These are phyloP conservation scores for Penicillium crystallinum DNA, from an alignment of 495 filamentous ascomycete genomes.

Conservation along the genomic window DNA sequence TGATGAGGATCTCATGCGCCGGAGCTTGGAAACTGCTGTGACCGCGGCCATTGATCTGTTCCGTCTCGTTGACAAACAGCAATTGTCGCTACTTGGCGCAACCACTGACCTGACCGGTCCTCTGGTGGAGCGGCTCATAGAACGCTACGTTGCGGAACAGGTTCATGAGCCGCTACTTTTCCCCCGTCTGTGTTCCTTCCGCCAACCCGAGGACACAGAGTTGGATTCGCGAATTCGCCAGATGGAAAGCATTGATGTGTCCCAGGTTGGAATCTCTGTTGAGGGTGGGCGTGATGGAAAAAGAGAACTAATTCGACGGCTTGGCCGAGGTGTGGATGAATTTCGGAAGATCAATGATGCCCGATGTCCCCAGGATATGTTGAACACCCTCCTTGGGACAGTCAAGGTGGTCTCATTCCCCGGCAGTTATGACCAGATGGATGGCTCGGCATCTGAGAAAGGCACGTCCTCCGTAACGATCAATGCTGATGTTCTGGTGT, in stretches of 20 bases:
- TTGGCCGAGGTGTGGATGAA: conserved; percentile 76
- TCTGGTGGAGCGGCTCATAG: conserved; percentile 86
- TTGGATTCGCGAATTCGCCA: conserved; percentile 83
- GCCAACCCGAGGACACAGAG: conserved; percentile 79
- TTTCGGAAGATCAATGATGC: conserved; percentile 83
- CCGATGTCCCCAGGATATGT: conserved; percentile 90
- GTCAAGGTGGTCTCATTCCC: conserved; percentile 72
- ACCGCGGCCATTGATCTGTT: conserved; percentile 94
- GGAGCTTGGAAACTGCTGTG: conserved; percentile 82
- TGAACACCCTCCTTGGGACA: conserved; percentile 79
- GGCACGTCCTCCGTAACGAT: conserved; percentile 63
- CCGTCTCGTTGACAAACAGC: conserved; percentile 90
- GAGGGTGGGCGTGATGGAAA: conserved; percentile 67
- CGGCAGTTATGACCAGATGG: conserved; percentile 32
- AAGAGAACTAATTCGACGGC: conserved; percentile 62
- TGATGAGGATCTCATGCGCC: conserved; percentile 82
- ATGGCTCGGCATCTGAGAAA: conserved; percentile 51
- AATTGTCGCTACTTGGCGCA: conserved; percentile 83
- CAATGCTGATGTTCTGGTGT: conserved; percentile 94
- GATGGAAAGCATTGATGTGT: conserved; percentile 91
- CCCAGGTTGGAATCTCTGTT: conserved; percentile 83
- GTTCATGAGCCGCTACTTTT: conserved; percentile 83
- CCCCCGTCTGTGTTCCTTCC: conserved; percentile 72
- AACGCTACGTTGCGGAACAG: conserved; percentile 91
- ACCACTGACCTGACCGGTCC: conserved; percentile 93